Evolutionary conservation across 2,329 filamentous ascomycete genomes (phyloP), one percentile per base, ranked within the genome.

Genomic region (Clathrospora elynae): DNA sequence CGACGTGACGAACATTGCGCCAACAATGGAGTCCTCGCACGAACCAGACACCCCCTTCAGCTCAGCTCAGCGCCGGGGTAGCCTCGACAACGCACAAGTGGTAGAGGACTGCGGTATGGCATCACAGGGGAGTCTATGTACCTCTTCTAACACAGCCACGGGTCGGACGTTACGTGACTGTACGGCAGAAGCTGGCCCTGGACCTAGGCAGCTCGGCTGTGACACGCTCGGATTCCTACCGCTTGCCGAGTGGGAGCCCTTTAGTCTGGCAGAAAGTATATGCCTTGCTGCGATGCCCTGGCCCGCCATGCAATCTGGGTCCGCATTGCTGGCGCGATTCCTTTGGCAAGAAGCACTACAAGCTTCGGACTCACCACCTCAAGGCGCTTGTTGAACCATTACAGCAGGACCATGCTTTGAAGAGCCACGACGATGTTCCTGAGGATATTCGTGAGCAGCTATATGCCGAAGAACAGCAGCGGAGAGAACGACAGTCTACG

Each of bases 241-340:
- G 6, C 34, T 48, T 13, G 38, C 34, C 19, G 29, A 49, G 35
- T 53, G 50, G 54, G 31, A 58, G 24, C 16, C 4, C 59, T 36
- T 57, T 57, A 16, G 40, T 58, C 46, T 70, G 52, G 60, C 29
- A 40, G 9, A 42, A 62, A 35, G 56, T 70, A 8, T 70, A 71
- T 49, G 43, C 30, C 23, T 19, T 57, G 12, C 61, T 71, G 43
- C 60, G 53, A 23, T 71, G 57, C 37, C 57, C 58, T 41, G 52
- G 59, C 10, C 37, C 47, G 38, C 53, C 46, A 28, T 71, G 53
- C 45, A 26, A 62, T 29, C 45, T 49, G 14, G 57, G 58, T 14
- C 56, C 55, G 24, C 53, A 68, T 41, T 70, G 60, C 49, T 71
- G 57, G 66, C 41, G 55, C 37, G 60, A 70, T 47, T 60, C 61